Evolutionary conservation across 2,329 filamentous ascomycete species (phyloP), one percentile per base, ranked within the genome.

Genomic region (Apiospora rasikravindrae): DNA sequence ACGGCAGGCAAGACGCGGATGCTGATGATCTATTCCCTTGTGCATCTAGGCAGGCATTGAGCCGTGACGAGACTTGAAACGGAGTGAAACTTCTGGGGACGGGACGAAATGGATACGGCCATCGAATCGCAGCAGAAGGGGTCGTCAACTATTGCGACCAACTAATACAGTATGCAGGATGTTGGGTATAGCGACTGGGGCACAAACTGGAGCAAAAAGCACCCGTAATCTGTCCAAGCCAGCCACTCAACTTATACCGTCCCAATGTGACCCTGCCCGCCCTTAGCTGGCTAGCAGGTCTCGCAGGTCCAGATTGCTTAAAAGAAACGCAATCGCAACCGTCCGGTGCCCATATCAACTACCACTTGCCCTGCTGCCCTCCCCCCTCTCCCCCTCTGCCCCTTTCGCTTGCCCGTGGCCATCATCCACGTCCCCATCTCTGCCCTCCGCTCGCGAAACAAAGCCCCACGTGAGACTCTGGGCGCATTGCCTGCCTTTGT

Each of bases 191-290:
- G 19, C 19, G 57, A 64, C 33, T 64, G 57, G 57, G 22, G 22
- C 33, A 40, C 6, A 40, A 40, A 14, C 19, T 61, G 53, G 53
- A 22, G 53, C 29, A 37, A 33, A 47, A 49, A 49, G 8, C 45
- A 49, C 10, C 45, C 45, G 49, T 51, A 51, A 51, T 11, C 49
- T 51, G 22, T 51, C 11, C 19, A 51, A 40, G 51, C 57, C 33
- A 64, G 57, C 57, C 57, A 64, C 57, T 64, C 57, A 64, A 64
- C 57, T 64, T 64, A 64, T 64, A 64, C 57, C 57, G 57, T 64
- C 57, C 33, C 33, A 13, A n/a, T 40, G 57, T 33, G 40, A 64
- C 57, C 57, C 57, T 64, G 33, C n/a, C 57, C 16, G 22, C 6
- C 45, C 45, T 64, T 64, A n/a, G 29, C 57, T 19, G 57, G 33